These are phyloP conservation scores for Ophiostoma populinum DNA, from an alignment of 2,329 filamentous ascomycete species.

Conservation along the genomic window DNA sequence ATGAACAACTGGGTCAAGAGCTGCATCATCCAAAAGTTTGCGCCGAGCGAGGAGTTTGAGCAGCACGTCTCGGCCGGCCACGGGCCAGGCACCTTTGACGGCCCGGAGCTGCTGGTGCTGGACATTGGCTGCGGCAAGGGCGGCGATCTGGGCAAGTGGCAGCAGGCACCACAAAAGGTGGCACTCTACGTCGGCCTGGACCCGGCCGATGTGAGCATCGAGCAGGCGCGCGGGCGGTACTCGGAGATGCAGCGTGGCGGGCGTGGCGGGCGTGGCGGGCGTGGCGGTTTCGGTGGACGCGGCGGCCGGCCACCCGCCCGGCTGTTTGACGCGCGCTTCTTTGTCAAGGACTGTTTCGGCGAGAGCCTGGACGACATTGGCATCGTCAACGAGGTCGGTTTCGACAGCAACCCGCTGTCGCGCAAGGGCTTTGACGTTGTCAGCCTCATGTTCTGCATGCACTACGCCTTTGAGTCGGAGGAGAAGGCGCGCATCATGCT, in stretches of 20 bases:
- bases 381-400: slow-evolving; percentile 73
- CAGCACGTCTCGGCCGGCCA: slow-evolving; percentile 36
- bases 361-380: slow-evolving; percentile 67
- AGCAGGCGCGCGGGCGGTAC: slow-evolving; percentile 77
- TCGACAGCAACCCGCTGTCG: slow-evolving; percentile 56
- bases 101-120: slow-evolving; percentile 57
- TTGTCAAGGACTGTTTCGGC: slow-evolving; percentile 82
- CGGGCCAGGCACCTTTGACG: slow-evolving; percentile 33
- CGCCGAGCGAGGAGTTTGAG: slow-evolving; percentile 57
- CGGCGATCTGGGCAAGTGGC: slow-evolving; percentile 90
- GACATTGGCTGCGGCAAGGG: slow-evolving; percentile 96
- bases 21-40: slow-evolving; percentile 92
- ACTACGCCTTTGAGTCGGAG: slow-evolving; percentile 93
- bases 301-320: slow-evolving; percentile 31
- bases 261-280: slow-evolving; percentile 29
- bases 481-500: slow-evolving; percentile 83
- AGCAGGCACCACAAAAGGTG: slow-evolving; percentile 80
- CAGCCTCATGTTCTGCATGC: slow-evolving; percentile 98
- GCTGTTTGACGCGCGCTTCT: slow-evolving; percentile 74
- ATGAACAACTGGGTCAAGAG: slow-evolving; percentile 99
- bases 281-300: slow-evolving; percentile 33
- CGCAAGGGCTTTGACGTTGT: slow-evolving; percentile 87
- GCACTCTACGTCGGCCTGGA: slow-evolving; percentile 88
- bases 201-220: slow-evolving; percentile 79
- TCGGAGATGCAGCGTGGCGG: slow-evolving; percentile 44